Base-by-base conservation (phyloP, 257 asterid species). In the Solanum verrucosum region DNA sequence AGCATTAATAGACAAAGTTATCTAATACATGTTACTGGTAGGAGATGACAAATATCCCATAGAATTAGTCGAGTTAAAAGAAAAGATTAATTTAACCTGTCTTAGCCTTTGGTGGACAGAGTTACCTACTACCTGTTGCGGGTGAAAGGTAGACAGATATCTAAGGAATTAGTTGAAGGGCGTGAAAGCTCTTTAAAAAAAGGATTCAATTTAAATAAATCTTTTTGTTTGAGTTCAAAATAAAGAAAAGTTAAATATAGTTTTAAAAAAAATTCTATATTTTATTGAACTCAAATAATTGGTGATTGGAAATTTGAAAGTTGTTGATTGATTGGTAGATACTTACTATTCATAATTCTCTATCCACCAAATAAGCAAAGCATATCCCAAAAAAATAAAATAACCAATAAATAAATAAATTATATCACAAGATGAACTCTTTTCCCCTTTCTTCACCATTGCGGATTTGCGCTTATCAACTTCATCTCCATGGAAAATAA, bases 261-360 rank as follows among this genome's bases (percentile, higher is more conserved):
- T 34, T 33, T 33, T 5, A 1, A 5, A 34, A 34, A 34, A 34
- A 34, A 34, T 5, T 33, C 3, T 34, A 34, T 34, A 34, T 34
- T 34, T 34, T 65, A 65, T 65, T 65, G 82, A 37, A 35, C 49
- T 42, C 20, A 74, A 74, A 74, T 74, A 74, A 37, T 74, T 74
- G 49, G 31, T 74, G 52, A 59, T 20, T 74, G 52, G 52, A 74
- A 11, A 74, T 34, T 35, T 6, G 49, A 10, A 37, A 74, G 49
- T 35, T 11, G 37, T 35, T 74, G 82, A 74, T 74, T 74, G 82
- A 35, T 73, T 74, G 82, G 49, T 74, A 77, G 31, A 77, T 38
- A 77, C 59, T n/a, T 38, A 77, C 34, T n/a, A 77, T 77, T 77
- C 59, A 77, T 77, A 40, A 75, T 37, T 77, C 84, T 77, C 20